Base-by-base conservation (phyloP, 1,284 basidiomycete genomes). In the Caloboletus inedulis region DNA sequence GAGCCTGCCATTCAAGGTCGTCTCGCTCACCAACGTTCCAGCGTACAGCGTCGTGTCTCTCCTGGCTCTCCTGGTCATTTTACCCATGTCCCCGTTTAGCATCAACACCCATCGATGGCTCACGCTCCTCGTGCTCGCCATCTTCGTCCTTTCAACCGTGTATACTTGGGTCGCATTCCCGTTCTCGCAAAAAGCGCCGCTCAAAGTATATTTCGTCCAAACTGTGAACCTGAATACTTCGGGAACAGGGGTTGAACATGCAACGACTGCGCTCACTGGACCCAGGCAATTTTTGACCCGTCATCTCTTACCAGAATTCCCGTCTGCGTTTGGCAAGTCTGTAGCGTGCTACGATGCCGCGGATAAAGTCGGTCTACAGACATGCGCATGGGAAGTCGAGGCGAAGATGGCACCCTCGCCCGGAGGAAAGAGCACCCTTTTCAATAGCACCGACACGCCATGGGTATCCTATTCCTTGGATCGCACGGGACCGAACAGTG, bases 171-270 rank as follows among this genome's bases (percentile, higher is more conserved):
- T 77, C 2, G 68, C 69, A 14, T 84, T 82, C 69, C 88, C 88
- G 0, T 90, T 90, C 70, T 78, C 78, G 13, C 66, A 72, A 29
- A 66, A 77, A 23, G 67, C 75, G 3, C 86, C 87, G 0, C 70
- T 89, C 59, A 89, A 88, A 57, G 69, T 89, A 0, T 87, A 75
- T 66, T 90, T 88, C 73, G 74, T 77, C 46, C 87, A 89, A 62
- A 72, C 63, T 1, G 73, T 87, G 18, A 68, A 77, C 47, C 67
- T 89, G 35, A 62, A 62, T 40, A 51, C 62, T 21, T 49, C 53
- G 3, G 64, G 58, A 19, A 50, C 58, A 19, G 46, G 39, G 31
- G 43, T 68, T 4, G 59, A 62, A 47, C 51, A 57, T 51, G 30
- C 59, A 51, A 56, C 51, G 12, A 77, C 85, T 0, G 64, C 71